Evolutionary conservation across 1,139 yeast species (phyloP).

Genomic region (Nakaseomyces bracarensis): DNA sequence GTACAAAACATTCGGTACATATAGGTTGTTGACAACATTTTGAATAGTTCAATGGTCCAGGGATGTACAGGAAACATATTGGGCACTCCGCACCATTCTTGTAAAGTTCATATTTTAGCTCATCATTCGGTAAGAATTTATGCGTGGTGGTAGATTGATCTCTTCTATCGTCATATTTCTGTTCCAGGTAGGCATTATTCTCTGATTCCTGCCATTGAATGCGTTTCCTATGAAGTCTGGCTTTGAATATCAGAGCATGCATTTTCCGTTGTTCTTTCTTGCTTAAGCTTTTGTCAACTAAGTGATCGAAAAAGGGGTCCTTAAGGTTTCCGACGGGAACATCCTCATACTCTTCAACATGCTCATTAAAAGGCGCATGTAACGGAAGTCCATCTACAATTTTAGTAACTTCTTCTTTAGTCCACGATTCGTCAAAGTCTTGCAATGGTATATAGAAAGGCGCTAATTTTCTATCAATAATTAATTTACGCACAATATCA

Average conservation of each 20-base stretch:
- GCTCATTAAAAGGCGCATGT: constrained; percentile 52
- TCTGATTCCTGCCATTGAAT: constrained; percentile 48
- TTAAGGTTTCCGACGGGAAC: constrained; percentile 40
- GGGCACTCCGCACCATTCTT: constrained; percentile 76
- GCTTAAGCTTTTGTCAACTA: constrained; percentile 42
- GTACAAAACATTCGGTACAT: constrained; percentile 95
- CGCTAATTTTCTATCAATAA: constrained; percentile 61
- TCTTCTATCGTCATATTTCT: constrained; percentile 22
- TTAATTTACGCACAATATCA: constrained; percentile 57
- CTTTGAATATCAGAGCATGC: constrained; percentile 48
- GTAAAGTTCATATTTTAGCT: constrained; percentile 47
- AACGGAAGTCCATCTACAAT: constrained; percentile 47
- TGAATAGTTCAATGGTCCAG: constrained; percentile 68
- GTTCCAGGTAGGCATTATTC: constrained; percentile 42
- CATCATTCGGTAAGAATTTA: constrained; percentile 35
- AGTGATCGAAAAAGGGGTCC: constrained; percentile 30
- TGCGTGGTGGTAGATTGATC: constrained; percentile 8
- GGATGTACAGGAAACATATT: constrained; percentile 83
- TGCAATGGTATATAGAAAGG: constrained; percentile 89
- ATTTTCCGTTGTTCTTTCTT: constrained; percentile 41
- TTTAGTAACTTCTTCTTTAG: constrained; percentile 56
- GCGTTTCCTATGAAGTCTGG: constrained; percentile 40
- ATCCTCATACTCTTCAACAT: constrained; percentile 42
- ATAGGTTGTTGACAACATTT: constrained; percentile 90
- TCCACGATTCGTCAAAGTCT: constrained; percentile 71